Conservation (phyloP, 257 asterid genomes). For the Solanum stenotomum region DNA sequence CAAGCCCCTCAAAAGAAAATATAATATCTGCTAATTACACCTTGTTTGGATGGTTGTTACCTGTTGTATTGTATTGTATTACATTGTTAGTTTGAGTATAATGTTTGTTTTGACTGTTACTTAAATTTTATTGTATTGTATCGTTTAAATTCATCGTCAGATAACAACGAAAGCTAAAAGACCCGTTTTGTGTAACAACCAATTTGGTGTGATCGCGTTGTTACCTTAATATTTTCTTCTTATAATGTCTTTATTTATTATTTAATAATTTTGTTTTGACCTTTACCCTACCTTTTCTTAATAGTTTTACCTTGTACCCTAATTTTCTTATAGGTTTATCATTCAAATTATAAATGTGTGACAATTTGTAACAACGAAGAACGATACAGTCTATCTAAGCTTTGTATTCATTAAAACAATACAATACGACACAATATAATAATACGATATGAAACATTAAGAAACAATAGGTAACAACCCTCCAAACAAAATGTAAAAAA, state of each 20-base stretch:
- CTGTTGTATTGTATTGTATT: background rate
- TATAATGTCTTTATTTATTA: background rate
- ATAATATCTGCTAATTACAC: background rate
- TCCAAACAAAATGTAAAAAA: background rate
- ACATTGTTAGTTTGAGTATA: background rate
- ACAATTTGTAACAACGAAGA: background rate
- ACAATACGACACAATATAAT: too few relatives aligned
- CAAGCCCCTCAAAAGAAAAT: background rate
- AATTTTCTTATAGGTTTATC: background rate
- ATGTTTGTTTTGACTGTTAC: too few relatives aligned
- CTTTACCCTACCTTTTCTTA: too few relatives aligned
- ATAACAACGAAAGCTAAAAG: background rate
- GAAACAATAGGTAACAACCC: too few relatives aligned
- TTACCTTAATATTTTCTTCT: background rate
- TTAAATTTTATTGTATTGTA: background rate
- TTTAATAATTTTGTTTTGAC: too few relatives aligned
- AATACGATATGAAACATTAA: fast-evolving
- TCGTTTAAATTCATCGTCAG: background rate
- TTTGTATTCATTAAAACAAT: background rate
- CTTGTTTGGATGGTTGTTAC: background rate
- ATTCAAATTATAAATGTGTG: background rate
- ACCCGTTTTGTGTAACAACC: fast-evolving
- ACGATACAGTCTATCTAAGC: background rate
- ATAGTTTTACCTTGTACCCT: background rate
- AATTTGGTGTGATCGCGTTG: background rate